Evolutionary conservation across 345 rosid species (phyloP), one percentile per base, ranked within the genome.

Genomic region (Schrenkiella parvula): DNA sequence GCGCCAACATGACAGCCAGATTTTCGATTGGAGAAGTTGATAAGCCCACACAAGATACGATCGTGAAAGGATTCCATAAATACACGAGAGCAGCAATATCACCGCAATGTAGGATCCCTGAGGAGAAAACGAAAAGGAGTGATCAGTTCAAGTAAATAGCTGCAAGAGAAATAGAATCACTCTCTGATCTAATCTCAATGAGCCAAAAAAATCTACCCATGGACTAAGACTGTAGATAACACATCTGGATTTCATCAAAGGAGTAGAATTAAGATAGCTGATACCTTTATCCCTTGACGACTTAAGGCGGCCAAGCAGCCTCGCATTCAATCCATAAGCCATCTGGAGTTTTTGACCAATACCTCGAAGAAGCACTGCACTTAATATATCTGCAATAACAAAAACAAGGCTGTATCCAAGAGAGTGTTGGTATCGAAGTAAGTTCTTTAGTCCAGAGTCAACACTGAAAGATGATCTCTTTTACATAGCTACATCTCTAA

Each of bases 31-130:
- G 87, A 3, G 99, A 91, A 29, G 99, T 89, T 11, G 97, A 89
- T 76, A 87, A 84, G 48, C 99, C 96, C 78, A 95, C 88, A 34
- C 89, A 91, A 18, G 93, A 84, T 50, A 78, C 84, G 60, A 95
- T 82, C 1, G 97, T 86, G 82, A 95, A 95, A 73, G 99, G 97
- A 84, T 89, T 91, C 91, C 95, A 88, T 43, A 95, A 51, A 80
- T 95, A 91, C 18, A 88, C 85, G 66, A 89, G 84, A 53, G 95
- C 92, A 68, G 96, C 92, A 80, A 91, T 77, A 80, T 95, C 88
- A 76, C 96, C 96, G 11, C 87, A 84, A 60, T 83, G 81, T 52
- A 86, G 32, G 50, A 64, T 54, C 70, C 80, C 97, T 95, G 81
- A 43, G 72, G 64, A 58, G 61, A 47, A 14, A 29, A 64, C 55